phyloP scores from a whole-genome alignment of 805 yeast species.

The Ascoidea asiatica region DNA sequence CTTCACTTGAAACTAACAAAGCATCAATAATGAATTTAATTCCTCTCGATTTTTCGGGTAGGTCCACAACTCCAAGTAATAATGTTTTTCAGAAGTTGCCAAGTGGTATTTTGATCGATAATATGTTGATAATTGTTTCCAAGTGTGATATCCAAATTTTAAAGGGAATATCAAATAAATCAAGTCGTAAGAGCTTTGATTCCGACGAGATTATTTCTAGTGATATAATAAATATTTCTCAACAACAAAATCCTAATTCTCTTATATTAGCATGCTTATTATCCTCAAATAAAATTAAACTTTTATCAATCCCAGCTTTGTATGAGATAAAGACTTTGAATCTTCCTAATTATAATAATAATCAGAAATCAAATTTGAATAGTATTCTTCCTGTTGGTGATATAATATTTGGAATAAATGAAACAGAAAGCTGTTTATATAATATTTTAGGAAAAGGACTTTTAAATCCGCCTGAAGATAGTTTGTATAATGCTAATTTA shows the following conservation, averaged over 20 bases:
- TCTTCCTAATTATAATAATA: conserved; percentile 28
- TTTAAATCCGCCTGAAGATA: conserved; percentile 27
- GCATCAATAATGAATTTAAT: conserved; percentile 40
- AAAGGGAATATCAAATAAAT: conserved; percentile 44
- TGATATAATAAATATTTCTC: conserved; percentile 24
- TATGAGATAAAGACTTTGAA: conserved; percentile 20
- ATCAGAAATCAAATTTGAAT: conserved; percentile 27
- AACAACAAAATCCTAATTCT: conserved; percentile 22
- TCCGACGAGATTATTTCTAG: conserved; percentile 26
- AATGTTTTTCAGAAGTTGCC: conserved; percentile 43
- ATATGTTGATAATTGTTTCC: conserved; percentile 45
- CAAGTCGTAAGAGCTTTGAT: conserved; percentile 49
- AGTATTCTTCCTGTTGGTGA: conserved; percentile 46
- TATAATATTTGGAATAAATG: conserved; percentile 38
- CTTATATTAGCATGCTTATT: conserved; percentile 33
- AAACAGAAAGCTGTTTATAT: conserved; percentile 38
- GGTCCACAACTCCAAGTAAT: conserved; percentile 49
- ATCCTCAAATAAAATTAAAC: conserved; percentile 32
- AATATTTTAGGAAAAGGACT: conserved; percentile 33
- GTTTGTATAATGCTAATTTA: conserved; percentile 55
- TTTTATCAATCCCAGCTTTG: conserved; percentile 10
- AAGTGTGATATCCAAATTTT: conserved; percentile 48
- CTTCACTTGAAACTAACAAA: conserved; percentile 32
- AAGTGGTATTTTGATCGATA: conserved; percentile 47
- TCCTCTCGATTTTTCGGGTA: conserved; percentile 50